A percentile compares a stretch with the other conserved stretches of the same genome.
These are phyloP conservation scores for Scutellaria galericulata DNA, from an alignment of 257 asterid species.

Conservation along the genomic window DNA sequence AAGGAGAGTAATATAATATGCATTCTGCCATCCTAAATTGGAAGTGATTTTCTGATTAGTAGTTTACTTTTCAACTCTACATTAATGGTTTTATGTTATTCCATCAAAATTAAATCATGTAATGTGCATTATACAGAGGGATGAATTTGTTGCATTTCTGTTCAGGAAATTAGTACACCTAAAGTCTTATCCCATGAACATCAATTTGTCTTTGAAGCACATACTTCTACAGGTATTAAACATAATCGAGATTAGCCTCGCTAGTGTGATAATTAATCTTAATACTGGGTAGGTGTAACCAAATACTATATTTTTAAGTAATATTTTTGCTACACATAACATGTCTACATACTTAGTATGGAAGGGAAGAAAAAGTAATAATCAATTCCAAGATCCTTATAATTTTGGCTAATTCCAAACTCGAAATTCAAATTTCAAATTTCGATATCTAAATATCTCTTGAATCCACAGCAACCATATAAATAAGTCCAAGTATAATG, in stretches of 20 bases:
- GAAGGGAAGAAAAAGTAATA: not conserved
- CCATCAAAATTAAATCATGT: conserved; percentile 8
- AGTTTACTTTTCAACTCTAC: not conserved
- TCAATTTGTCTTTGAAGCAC: not conserved
- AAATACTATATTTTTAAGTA: not conserved
- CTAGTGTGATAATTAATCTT: not conserved
- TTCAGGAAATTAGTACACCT: not conserved
- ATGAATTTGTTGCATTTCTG: not conserved
- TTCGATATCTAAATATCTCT: not conserved
- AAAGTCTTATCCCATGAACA: not conserved
- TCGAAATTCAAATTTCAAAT: not conserved
- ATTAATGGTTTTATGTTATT: conserved; percentile 15
- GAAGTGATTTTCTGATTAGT: not conserved
- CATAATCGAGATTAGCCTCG: not conserved
- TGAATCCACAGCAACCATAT: conserved; percentile 9
- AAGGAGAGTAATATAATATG: not conserved
- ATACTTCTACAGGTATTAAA: not conserved
- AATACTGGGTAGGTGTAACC: not conserved
- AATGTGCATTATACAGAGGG: not conserved
- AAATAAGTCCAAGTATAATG: not conserved
- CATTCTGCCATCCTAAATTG: conserved; percentile 1
- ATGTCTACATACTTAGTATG: not conserved
- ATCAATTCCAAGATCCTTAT: not conserved
- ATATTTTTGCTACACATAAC: not conserved
- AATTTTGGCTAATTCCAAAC: conserved; percentile 1